Conservation (phyloP, 2,329 filamentous ascomycete species). For the Trichoderma atroviride region DNA sequence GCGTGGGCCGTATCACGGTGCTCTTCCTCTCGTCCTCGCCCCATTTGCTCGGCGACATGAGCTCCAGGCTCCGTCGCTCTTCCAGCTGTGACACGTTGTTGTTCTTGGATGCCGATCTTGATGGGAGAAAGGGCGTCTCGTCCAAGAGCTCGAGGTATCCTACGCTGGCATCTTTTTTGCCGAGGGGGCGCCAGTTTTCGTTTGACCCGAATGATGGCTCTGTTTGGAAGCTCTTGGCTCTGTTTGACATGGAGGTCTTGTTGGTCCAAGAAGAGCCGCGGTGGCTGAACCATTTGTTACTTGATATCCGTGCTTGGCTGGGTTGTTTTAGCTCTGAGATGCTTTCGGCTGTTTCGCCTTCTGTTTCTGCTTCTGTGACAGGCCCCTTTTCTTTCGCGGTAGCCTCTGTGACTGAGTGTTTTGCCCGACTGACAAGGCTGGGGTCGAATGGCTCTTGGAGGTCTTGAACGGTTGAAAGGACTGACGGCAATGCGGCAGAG, state of each 20-base stretch:
- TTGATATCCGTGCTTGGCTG: slow-evolving; percentile 32
- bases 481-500: slow-evolving; percentile 39
- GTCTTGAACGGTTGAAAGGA: slow-evolving; percentile 27
- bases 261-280: slow-evolving; percentile 33
- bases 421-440: slow-evolving; percentile 25
- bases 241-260: slow-evolving; percentile 29
- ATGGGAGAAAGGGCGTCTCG: slow-evolving; percentile 45
- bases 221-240: slow-evolving; percentile 33
- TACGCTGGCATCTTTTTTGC: slow-evolving; percentile 35
- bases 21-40: slow-evolving; percentile 23
- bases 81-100: slow-evolving; percentile 27
- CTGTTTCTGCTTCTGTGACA: slow-evolving; percentile 30
- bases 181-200: slow-evolving; percentile 44
- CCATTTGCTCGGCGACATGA: slow-evolving; percentile 26
- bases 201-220: slow-evolving; percentile 41
- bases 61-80: slow-evolving; percentile 24
- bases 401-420: slow-evolving; percentile 6
- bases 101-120: slow-evolving; percentile 34
- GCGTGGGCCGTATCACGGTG: slow-evolving; percentile 15
- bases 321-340: slow-evolving; percentile 34
- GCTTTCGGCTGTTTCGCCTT: slow-evolving; percentile 34
- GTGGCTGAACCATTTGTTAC: slow-evolving; percentile 27
- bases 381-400: slow-evolving; percentile 27
- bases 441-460: slow-evolving; percentile 23
- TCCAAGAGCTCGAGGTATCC: slow-evolving; percentile 42